These are phyloP conservation scores for Wickerhamiella nectarea DNA, from an alignment of 805 yeast genomes.

Conservation along the genomic window DNA sequence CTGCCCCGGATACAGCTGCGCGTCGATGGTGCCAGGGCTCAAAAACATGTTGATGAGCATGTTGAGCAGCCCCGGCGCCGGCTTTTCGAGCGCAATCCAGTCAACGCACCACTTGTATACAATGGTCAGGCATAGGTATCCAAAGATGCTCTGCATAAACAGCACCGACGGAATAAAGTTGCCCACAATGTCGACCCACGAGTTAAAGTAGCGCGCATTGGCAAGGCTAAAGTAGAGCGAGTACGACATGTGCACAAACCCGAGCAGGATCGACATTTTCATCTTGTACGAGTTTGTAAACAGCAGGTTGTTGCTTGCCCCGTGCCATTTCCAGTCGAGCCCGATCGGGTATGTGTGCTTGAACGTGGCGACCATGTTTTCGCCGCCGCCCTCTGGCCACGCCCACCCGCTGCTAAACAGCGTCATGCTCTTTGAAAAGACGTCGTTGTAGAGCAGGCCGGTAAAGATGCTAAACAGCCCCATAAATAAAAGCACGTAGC, in stretches of 20 bases:
- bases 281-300: slow-evolving; percentile 93
- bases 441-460: slow-evolving; percentile 85
- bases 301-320: slow-evolving; percentile 77
- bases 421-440: slow-evolving; percentile 84
- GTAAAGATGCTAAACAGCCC: slow-evolving; percentile 94
- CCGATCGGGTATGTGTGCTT: slow-evolving; percentile 66
- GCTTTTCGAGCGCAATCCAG: slow-evolving; percentile 66
- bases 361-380: slow-evolving; percentile 44
- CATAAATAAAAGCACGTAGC: slow-evolving; percentile 84
- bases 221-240: slow-evolving; percentile 71
- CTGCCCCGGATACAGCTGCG: slow-evolving; percentile 69
- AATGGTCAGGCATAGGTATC: slow-evolving; percentile 74
- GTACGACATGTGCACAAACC: slow-evolving; percentile 87
- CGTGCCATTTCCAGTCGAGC: slow-evolving; percentile 93
- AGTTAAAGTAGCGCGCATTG: slow-evolving; percentile 56
- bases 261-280: slow-evolving; percentile 92
- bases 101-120: slow-evolving; percentile 89
- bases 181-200: slow-evolving; percentile 72
- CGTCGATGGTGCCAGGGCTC: slow-evolving; percentile 79
- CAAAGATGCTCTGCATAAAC: slow-evolving; percentile 94
- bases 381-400: slow-evolving; percentile 40
- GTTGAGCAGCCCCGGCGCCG: slow-evolving; percentile 86
- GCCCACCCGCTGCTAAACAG: slow-evolving; percentile 80
- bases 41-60: slow-evolving; percentile 94
- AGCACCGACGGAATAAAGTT: slow-evolving; percentile 86